phyloP scores from a whole-genome alignment of 768 basidiomycete genomes.

The Sporobolomyces pararoseus region DNA sequence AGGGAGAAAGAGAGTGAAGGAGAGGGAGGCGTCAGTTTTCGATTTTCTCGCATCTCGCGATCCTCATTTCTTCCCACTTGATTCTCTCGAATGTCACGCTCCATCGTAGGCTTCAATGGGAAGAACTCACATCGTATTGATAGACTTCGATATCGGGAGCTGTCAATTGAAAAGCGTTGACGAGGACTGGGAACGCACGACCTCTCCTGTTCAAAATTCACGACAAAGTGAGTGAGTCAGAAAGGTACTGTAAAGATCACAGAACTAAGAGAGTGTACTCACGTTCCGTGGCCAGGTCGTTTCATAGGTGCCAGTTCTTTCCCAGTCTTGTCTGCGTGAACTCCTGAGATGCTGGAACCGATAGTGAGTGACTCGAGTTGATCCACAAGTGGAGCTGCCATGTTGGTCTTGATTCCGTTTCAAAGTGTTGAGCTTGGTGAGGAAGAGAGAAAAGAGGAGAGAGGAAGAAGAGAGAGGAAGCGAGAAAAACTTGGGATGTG shows the following conservation, averaged over 20 bases:
- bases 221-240: too few relatives aligned
- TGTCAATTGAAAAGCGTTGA: slow-evolving; percentile 6
- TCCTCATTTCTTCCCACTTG: too few relatives aligned
- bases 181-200: not conserved
- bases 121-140: slow-evolving; percentile 28
- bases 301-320: not conserved
- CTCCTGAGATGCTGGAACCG: not conserved
- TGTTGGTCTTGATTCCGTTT: not conserved
- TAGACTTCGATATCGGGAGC: slow-evolving; percentile 1
- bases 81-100: too few relatives aligned
- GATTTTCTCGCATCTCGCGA: too few relatives aligned
- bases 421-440: too few relatives aligned
- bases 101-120: not conserved
- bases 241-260: too few relatives aligned
- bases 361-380: not conserved
- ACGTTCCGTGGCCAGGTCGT: slow-evolving; percentile 10
- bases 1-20: not conserved
- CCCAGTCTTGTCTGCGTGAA: not conserved
- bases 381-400: too few relatives aligned
- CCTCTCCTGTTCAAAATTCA: too few relatives aligned
- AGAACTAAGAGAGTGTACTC: not conserved
- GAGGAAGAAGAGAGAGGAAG: not conserved
- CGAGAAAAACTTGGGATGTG: not conserved
- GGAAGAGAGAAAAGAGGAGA: not conserved
- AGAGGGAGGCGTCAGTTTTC: not conserved